These are phyloP conservation scores for Acanthamoeba sp. DNA, from an alignment of 208 protist species.

Conservation along the genomic window DNA sequence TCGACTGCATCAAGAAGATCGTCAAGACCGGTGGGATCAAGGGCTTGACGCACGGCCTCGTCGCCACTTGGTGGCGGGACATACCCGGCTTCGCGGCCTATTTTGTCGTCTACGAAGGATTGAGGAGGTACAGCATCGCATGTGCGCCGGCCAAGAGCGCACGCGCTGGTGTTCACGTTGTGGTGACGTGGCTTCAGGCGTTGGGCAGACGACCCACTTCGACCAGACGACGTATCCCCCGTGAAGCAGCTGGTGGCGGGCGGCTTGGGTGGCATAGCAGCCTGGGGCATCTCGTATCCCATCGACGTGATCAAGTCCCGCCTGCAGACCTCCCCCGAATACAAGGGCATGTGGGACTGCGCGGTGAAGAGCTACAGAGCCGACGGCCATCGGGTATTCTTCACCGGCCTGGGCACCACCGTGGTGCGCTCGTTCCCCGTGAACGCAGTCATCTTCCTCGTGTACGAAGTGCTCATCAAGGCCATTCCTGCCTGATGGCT, in stretches of 20 bases:
- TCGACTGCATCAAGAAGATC: slow-evolving; percentile 81
- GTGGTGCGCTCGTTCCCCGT: slow-evolving; percentile 52
- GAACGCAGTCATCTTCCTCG: slow-evolving; percentile 69
- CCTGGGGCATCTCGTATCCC: slow-evolving; percentile 46
- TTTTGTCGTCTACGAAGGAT: slow-evolving; percentile 80
- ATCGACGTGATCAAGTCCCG: slow-evolving; percentile 60
- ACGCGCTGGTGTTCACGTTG: background rate
- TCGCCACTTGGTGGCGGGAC: slow-evolving; percentile 77
- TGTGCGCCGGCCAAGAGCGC: too few species aligned
- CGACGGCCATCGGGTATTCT: slow-evolving; percentile 20
- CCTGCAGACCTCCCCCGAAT: slow-evolving; percentile 23
- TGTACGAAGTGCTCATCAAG: slow-evolving; percentile 58
- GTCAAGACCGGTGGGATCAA: slow-evolving; percentile 56
- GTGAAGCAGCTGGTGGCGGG: slow-evolving; percentile 45
- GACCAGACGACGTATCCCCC: slow-evolving; percentile 41
- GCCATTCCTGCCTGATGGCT: slow-evolving; percentile 12
- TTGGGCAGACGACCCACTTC: slow-evolving; percentile 27
- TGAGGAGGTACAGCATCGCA: slow-evolving; percentile 6
- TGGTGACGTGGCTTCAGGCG: background rate
- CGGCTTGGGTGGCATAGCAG: slow-evolving; percentile 40
- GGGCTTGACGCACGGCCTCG: slow-evolving; percentile 73
- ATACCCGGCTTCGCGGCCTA: slow-evolving; percentile 76
- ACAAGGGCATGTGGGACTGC: slow-evolving; percentile 23
- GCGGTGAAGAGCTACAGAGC: slow-evolving; percentile 30
- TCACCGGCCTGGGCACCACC: slow-evolving; percentile 37